A percentile compares a stretch with the other conserved stretches of the same genome.
Conservation (phyloP, 2,329 filamentous ascomycete species). For the Verticillium tricorpus region DNA sequence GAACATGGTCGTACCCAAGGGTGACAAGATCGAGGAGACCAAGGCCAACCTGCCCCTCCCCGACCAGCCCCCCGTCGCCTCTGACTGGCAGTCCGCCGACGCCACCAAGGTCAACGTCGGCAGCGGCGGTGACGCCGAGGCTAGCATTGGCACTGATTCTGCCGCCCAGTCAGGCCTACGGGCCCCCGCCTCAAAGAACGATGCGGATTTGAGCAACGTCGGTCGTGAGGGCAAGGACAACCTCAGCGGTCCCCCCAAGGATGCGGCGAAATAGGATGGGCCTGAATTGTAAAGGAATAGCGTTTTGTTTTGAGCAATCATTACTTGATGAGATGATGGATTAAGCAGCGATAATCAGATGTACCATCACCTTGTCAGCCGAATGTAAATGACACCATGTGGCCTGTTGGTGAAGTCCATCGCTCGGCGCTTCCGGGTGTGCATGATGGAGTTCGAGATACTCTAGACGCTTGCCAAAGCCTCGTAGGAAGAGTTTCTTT, state of each 20-base stretch:
- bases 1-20: conserved; percentile 48
- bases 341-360: background rate
- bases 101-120: conserved; percentile 65
- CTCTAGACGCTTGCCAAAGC: too few relatives aligned
- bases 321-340: background rate
- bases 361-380: background rate
- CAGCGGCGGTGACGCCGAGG: conserved; percentile 48
- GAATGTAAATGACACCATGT: too few relatives aligned
- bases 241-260: conserved; percentile 51
- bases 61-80: conserved; percentile 69
- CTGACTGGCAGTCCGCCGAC: conserved; percentile 74
- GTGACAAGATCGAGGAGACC: conserved; percentile 61
- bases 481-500: too few relatives aligned
- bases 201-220: conserved; percentile 53
- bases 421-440: too few relatives aligned
- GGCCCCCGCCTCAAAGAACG: conserved; percentile 51
- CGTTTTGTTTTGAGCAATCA: background rate
- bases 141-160: conserved; percentile 46
- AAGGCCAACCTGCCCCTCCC: conserved; percentile 74
- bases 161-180: conserved; percentile 49
- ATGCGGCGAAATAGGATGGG: conserved; percentile 38
- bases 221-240: conserved; percentile 61
- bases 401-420: too few relatives aligned
- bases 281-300: background rate
- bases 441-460: too few relatives aligned